Conservation (phyloP, 1,139 yeast species). For the Candida dubliniensis region DNA sequence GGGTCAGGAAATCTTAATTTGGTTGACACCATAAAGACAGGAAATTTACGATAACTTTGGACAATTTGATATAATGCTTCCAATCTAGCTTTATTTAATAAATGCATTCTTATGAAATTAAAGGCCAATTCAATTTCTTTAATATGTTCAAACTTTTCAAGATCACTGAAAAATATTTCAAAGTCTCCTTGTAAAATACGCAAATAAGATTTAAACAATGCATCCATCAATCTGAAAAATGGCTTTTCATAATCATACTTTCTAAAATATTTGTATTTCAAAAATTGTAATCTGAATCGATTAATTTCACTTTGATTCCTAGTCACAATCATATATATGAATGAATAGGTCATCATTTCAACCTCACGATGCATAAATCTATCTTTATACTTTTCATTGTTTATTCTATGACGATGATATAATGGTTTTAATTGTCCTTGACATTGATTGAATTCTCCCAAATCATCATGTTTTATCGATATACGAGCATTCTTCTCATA, state of each 20-base stretch:
- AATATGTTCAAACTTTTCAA: constrained; percentile 22
- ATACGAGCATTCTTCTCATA: constrained; percentile 86
- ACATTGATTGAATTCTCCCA: constrained; percentile 96
- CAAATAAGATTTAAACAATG: constrained; percentile 27
- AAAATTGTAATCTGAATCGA: constrained; percentile 29
- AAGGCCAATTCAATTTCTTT: constrained; percentile 24
- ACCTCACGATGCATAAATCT: constrained; percentile 28
- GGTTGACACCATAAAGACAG: constrained; percentile 42
- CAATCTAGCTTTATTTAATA: constrained; percentile 56
- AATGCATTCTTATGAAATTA: constrained; percentile 39
- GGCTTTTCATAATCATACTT: constrained; percentile 23
- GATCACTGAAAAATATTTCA: constrained; percentile 49
- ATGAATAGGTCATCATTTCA: constrained; percentile 74
- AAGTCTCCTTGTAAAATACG: constrained; percentile 45
- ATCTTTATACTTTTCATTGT: constrained; percentile 11
- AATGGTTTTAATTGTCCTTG: constrained; percentile 73
- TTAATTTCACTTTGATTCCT: constrained; percentile 55
- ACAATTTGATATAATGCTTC: constrained; percentile 60
- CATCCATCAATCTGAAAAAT: constrained; percentile 20
- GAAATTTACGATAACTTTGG: constrained; percentile 58
- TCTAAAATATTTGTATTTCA: constrained; percentile 16
- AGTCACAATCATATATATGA: constrained; percentile 80
- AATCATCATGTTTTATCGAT: constrained; percentile 79
- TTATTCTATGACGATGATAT: constrained; percentile 38
- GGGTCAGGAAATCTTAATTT: constrained; percentile 47